Conservation (phyloP, 2,329 filamentous ascomycete species). For the Uncinocarpus reesii region DNA sequence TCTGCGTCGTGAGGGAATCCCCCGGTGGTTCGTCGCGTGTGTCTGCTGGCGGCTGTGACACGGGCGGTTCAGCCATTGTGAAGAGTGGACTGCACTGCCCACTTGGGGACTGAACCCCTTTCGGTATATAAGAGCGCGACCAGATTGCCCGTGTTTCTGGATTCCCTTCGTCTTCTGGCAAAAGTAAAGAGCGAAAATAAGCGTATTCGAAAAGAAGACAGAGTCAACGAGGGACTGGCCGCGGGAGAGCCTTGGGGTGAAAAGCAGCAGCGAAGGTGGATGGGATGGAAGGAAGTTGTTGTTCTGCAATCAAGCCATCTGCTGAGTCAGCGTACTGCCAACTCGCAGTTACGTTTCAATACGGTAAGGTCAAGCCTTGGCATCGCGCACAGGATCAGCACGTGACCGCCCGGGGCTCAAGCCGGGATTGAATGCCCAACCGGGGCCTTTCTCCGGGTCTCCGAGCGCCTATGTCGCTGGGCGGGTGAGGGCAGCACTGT, state of each 20-base stretch:
- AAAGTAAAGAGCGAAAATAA: constrained; percentile 12
- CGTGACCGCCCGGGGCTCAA: no score
- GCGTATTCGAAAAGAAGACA: constrained; percentile 14
- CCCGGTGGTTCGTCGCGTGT: constrained; percentile 20
- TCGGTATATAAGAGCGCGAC: constrained; percentile 1
- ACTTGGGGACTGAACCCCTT: constrained; percentile 14
- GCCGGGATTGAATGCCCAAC: no score
- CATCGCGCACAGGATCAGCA: no score
- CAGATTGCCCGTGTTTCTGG: neutral
- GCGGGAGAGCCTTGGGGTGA: neutral
- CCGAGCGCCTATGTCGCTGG: no score
- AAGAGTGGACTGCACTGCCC: constrained; percentile 15
- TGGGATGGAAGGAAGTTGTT: constrained; percentile 4
- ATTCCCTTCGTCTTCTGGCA: neutral
- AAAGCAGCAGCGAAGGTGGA: constrained; percentile 14
- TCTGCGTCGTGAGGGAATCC: constrained; percentile 24
- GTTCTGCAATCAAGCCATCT: neutral
- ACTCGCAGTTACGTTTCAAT: no score
- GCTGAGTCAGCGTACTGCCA: no score
- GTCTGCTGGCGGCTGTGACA: constrained; percentile 19
- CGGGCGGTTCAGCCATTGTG: constrained; percentile 19
- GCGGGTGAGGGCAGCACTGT: no score
- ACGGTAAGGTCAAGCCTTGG: no score
- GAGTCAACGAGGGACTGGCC: constrained; percentile 8
- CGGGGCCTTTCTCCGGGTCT: no score